These are phyloP conservation scores for Neoboletus magnificus DNA, from an alignment of 768 basidiomycete genomes.

Conservation along the genomic window DNA sequence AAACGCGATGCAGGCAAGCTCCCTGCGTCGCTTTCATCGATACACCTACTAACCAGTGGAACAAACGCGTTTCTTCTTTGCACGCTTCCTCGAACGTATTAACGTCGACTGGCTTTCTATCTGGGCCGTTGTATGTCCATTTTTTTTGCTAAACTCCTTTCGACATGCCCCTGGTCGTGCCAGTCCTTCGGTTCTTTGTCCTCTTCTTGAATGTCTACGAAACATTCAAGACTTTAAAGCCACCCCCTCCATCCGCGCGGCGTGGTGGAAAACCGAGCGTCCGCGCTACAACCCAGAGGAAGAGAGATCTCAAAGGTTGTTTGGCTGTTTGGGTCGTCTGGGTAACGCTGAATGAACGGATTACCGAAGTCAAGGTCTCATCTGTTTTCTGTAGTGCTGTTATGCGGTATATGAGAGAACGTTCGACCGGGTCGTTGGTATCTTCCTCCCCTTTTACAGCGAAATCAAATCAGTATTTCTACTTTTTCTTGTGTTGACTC, in stretches of 20 bases:
- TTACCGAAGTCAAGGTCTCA: constrained; percentile 10
- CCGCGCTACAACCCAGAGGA: constrained; percentile 69
- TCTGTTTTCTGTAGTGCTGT: constrained; percentile 49
- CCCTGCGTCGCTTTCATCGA: constrained; percentile 18
- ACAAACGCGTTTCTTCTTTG: constrained; percentile 5
- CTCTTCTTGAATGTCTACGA: constrained; percentile 80
- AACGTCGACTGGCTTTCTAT: not conserved
- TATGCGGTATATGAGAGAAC: constrained; percentile 65
- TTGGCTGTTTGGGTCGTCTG: constrained; percentile 84
- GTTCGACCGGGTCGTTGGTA: constrained; percentile 58
- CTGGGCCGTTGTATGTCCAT: constrained; percentile 6
- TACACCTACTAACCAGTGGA: constrained; percentile 6
- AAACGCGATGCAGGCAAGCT: constrained; percentile 9
- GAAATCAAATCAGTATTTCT: constrained; percentile 74
- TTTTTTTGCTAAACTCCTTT: constrained; percentile 3
- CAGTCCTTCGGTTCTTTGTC: constrained; percentile 63
- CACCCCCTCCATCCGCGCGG: constrained; percentile 50
- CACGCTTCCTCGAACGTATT: not conserved
- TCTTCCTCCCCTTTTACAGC: constrained; percentile 81
- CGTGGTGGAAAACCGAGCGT: constrained; percentile 58
- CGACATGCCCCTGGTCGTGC: constrained; percentile 65
- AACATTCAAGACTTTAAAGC: constrained; percentile 79
- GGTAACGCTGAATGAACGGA: constrained; percentile 44
- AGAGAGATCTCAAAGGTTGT: constrained; percentile 82
- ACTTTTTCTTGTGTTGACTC: constrained; percentile 71